Base-by-base conservation (phyloP, 805 yeast species). In the Ogataea allantospora region DNA sequence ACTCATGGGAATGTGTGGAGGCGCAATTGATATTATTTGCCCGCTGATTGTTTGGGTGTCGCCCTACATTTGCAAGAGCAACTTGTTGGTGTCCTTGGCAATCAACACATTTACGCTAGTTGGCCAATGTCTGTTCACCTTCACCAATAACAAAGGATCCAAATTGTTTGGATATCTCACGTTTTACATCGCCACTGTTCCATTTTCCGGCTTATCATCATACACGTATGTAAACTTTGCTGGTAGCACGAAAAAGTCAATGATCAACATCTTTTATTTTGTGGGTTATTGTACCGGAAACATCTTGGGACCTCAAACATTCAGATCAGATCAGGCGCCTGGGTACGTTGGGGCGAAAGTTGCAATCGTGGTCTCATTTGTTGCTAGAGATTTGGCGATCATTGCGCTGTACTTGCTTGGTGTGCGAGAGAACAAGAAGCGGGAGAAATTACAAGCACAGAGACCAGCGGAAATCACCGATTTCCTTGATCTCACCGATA, bases 221-320 rank as follows among this genome's bases (percentile, higher is more conserved):
- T 40, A 40, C 37, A 42, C 41, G 17, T 33, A 44, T n/a, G 58
- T 58, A 24, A 55, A 82, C 54, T 82, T 57, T 75, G 80, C 39
- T 5, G 39, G 39, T 4, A 18, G 30, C 30, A 35, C 39, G 26
- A 35, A 35, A 14, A 35, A 35, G 51, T 64, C 73, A 44, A 66
- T 73, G 7, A 70, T 75, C n/a, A 72, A 73, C 33, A 77, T 79
- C 4, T 57, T 75, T 20, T 70, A 71, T 27, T 66, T 82, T 60
- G 66, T 81, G 38, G 78, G 75, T 4, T 83, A 79, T 52, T 77
- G 84, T 32, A 71, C 74, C 27, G 85, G 86, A n/a, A 77, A 79
- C 51, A 62, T 82, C 30, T 70, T 78, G 35, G 88, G 88, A 5
- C 87, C 89, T 5, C 86, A 80, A 58, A 68, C 84, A 10, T 83